Percentiles rank a stretch among this genome's conserved stretches.
Evolutionary conservation across 1,284 basidiomycete genomes (phyloP).

Genomic region (Schizophyllum commune): DNA sequence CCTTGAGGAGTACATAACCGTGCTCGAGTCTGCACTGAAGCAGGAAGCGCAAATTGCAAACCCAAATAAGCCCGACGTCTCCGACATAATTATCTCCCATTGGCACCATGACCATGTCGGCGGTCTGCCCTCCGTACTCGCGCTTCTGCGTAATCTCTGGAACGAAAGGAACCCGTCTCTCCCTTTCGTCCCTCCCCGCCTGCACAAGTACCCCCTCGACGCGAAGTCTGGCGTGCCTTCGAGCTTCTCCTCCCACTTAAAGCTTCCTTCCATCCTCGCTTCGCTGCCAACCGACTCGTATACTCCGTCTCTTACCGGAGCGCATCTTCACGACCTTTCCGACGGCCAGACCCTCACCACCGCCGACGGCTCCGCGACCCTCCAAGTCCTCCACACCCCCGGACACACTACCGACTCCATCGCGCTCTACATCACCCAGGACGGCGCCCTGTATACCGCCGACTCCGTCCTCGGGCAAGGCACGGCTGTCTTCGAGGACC

Average conservation of each 20-base stretch:
- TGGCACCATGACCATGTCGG: slow-evolving; percentile 85
- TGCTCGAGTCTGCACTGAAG: slow-evolving; percentile 55
- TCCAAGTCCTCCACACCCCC: slow-evolving; percentile 77
- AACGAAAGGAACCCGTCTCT: slow-evolving; percentile 28
- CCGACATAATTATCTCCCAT: slow-evolving; percentile 88
- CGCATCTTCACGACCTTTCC: slow-evolving; percentile 46
- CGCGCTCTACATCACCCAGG: slow-evolving; percentile 55
- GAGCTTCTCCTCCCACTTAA: slow-evolving; percentile 19
- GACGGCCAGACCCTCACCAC: slow-evolving; percentile 44
- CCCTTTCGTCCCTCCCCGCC: slow-evolving; percentile 52
- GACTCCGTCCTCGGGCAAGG: slow-evolving; percentile 91
- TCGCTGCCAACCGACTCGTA: slow-evolving; percentile 36
- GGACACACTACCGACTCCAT: slow-evolving; percentile 91
- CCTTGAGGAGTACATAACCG: slow-evolving; percentile 55
- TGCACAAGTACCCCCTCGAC: slow-evolving; percentile 60
- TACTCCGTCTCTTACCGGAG: slow-evolving; percentile 31
- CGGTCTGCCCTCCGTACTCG: slow-evolving; percentile 70
- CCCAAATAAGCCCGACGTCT: slow-evolving; percentile 43
- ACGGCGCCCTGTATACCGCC: slow-evolving; percentile 75
- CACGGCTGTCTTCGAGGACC: slow-evolving; percentile 86
- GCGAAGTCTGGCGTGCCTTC: not conserved
- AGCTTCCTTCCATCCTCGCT: slow-evolving; percentile 34
- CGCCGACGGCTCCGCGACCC: slow-evolving; percentile 8
- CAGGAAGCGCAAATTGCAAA: slow-evolving; percentile 24
- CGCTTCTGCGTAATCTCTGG: slow-evolving; percentile 58